phyloP scores from a whole-genome alignment of 306 rosid species.

The Sechiopsis laciniata region DNA sequence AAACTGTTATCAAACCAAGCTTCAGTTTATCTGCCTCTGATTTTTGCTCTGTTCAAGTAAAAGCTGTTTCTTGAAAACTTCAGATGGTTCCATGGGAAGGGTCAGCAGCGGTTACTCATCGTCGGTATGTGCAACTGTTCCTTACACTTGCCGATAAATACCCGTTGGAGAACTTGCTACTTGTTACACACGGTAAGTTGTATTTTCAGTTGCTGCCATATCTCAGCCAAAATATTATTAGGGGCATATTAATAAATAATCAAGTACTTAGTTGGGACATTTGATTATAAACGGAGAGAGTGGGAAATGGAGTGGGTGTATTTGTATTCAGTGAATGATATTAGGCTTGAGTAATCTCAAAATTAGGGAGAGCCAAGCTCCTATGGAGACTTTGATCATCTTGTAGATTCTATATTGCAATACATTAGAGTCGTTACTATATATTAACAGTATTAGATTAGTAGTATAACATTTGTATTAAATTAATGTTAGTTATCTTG shows the following conservation, averaged over 20 bases:
- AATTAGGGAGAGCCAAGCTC: slow-evolving; percentile 23
- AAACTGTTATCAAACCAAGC: neutral
- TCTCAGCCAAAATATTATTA: neutral
- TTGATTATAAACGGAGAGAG: no score
- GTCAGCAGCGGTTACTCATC: slow-evolving; percentile 33
- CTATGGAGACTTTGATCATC: no score
- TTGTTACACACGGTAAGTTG: slow-evolving; percentile 77
- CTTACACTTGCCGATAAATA: slow-evolving; percentile 70
- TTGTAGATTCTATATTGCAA: no score
- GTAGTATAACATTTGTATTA: no score
- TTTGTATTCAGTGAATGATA: slow-evolving; percentile 60
- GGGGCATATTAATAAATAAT: no score
- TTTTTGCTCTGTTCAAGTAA: slow-evolving; percentile 6
- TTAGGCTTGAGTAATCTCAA: slow-evolving; percentile 60
- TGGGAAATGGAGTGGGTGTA: no score
- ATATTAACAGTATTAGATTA: no score
- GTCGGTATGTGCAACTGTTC: slow-evolving; percentile 50
- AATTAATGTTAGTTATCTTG: no score
- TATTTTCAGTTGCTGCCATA: neutral
- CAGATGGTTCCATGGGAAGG: slow-evolving; percentile 78
- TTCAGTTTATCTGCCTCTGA: neutral
- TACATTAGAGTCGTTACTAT: no score
- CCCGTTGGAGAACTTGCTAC: slow-evolving; percentile 66
- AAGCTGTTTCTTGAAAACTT: slow-evolving; percentile 25
- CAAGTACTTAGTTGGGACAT: no score